Evolutionary conservation across 768 basidiomycete species (phyloP).

Genomic region (Lactarius sanguifluus): DNA sequence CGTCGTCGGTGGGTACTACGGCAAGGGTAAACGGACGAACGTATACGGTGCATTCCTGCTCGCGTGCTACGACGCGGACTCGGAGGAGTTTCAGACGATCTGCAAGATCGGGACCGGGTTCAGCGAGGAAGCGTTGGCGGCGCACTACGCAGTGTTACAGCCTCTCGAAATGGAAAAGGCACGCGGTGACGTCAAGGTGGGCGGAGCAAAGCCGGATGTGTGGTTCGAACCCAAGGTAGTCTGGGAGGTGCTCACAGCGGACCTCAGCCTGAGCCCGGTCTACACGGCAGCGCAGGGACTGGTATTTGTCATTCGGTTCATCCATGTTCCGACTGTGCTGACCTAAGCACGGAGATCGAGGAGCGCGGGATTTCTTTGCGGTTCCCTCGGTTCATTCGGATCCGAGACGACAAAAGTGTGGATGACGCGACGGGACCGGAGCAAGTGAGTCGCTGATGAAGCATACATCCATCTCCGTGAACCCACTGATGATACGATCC

Average conservation of each 20-base stretch:
- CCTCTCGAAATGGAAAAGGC: constrained; percentile 69
- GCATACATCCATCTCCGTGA: constrained; percentile 5
- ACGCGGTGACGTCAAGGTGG: constrained; percentile 82
- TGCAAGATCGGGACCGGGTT: constrained; percentile 99
- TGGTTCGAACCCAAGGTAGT: constrained; percentile 98
- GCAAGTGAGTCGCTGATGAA: constrained; percentile 55
- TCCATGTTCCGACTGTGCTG: constrained; percentile 11
- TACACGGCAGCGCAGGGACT: constrained; percentile 93
- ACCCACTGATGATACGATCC: constrained; percentile 24
- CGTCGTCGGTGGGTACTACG: constrained; percentile 97
- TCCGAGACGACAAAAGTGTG: constrained; percentile 90
- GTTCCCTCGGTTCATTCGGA: constrained; percentile 91
- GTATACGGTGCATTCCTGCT: constrained; percentile 98
- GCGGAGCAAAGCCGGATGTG: constrained; percentile 93
- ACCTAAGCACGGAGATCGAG: constrained; percentile 55
- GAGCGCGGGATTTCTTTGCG: constrained; percentile 92
- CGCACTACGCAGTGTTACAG: constrained; percentile 78
- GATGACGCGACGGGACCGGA: constrained; percentile 94
- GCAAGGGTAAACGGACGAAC: constrained; percentile 96
- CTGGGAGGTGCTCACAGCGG: constrained; percentile 98
- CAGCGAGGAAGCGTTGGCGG: constrained; percentile 83
- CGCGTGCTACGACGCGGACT: constrained; percentile 93
- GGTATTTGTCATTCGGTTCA: constrained; percentile 47
- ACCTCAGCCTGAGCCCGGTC: constrained; percentile 93
- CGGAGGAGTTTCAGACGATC: constrained; percentile 94